Evolutionary conservation across 106 monocot species (phyloP), one percentile per base, ranked within the genome.

Genomic region (Platanthera zijinensis): DNA sequence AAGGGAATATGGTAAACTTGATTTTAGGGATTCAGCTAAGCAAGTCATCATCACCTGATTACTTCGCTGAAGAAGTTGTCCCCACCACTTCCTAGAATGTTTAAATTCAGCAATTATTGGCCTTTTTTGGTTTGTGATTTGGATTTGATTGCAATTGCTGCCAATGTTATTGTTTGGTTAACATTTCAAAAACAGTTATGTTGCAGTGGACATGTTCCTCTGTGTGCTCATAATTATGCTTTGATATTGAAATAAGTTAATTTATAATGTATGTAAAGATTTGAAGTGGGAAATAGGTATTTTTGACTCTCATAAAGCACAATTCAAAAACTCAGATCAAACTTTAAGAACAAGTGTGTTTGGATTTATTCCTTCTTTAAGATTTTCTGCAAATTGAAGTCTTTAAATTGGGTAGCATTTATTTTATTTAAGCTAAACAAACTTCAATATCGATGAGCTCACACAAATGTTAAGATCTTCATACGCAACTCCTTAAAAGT

Each of bases 371-470:
- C 45, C 68, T 5, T 53, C 39, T 53, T 10, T 62, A 62, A 21
- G 62, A 25, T 0, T 62, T 21, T 17, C 8, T 21, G 32, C 32
- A 32, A 9, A 66, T 30, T 9, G 10, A 4, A 66, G 32, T 66
- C 25, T n/a, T 66, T 30, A 30, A 30, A 39, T 9, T 66, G 10
- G 32, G 32, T 10, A 66, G 32, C 10, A 32, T 10, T 66, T 66
- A 25, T 32, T 66, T 66, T 0, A 30, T 32, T 66, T 30, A 66
- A 66, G 32, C 32, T 39, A n/a, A 30, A 30, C 11, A 11, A 66
- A 66, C 32, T 66, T 28, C 30, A n/a, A 66, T 66, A 66, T 32
- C 13, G n/a, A 66, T 66, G 25, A n/a, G 32, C 66, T 63, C 62
- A 63, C 22, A 63, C 62, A 66, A 19, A 12, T 32, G n/a, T 66